Conservation (phyloP, 2,329 filamentous ascomycete genomes). For the Epichloe sylvatica region DNA sequence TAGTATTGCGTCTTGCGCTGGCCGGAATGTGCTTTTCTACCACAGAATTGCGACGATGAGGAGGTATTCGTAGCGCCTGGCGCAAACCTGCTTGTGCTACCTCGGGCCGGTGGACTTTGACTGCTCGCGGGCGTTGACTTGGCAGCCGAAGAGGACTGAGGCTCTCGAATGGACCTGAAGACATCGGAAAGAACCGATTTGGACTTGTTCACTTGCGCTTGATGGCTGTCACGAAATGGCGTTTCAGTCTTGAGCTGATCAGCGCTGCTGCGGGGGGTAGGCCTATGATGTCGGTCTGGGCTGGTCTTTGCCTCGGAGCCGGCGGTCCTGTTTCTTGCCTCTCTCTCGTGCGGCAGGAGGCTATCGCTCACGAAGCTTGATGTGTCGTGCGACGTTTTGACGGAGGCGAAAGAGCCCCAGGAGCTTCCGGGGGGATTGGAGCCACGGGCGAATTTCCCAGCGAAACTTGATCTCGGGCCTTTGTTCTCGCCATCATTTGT, state of each 20-base stretch:
- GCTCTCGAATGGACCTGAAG: slow-evolving; percentile 16
- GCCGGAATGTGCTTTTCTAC: neutral
- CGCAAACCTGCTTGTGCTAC: neutral
- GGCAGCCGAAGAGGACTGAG: slow-evolving; percentile 14
- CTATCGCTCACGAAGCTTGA: slow-evolving; percentile 6
- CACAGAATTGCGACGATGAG: neutral
- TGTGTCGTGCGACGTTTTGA: neutral
- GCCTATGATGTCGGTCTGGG: neutral
- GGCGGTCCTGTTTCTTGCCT: slow-evolving; percentile 12
- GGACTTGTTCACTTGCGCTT: slow-evolving; percentile 11
- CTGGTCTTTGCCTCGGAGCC: neutral
- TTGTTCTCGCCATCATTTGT: slow-evolving; percentile 10
- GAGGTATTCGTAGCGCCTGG: neutral
- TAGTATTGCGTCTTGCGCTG: neutral
- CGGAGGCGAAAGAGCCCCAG: slow-evolving; percentile 9
- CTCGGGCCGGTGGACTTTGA: neutral
- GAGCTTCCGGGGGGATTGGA: slow-evolving; percentile 9
- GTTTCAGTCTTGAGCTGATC: neutral
- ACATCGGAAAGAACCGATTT: slow-evolving; percentile 20
- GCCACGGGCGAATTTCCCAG: slow-evolving; percentile 12
- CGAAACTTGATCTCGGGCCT: slow-evolving; percentile 11
- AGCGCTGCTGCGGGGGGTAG: neutral
- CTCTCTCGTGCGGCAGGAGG: slow-evolving; percentile 26
- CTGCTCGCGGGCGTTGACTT: slow-evolving; percentile 13
- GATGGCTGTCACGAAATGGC: neutral